Conservation (phyloP, 192 early-diverging fungal species). For the Backusella luteola region DNA sequence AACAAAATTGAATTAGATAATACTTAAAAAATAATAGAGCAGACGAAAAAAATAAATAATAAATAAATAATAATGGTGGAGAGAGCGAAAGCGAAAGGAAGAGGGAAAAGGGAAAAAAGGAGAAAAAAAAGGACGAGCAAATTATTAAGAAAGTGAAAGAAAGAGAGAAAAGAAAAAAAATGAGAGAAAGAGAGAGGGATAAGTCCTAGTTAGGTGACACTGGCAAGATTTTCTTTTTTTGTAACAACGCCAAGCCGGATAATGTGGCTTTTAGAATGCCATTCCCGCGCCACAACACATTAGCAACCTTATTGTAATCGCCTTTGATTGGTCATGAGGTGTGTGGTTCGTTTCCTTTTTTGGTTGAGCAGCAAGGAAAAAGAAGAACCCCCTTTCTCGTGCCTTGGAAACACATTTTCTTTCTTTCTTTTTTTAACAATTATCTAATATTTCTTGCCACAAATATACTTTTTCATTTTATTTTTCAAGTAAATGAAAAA, state of each 20-base stretch:
- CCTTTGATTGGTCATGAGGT: not conserved
- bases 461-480: not conserved
- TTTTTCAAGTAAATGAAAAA: not conserved
- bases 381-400: not conserved
- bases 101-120: not conserved
- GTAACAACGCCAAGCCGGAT: conserved; percentile 1
- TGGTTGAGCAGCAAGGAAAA: not conserved
- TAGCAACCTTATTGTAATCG: not conserved
- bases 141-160: not conserved
- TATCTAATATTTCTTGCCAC: not conserved
- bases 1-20: not conserved
- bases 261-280: not conserved
- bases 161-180: not conserved
- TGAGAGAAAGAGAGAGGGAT: not conserved
- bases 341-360: conserved; percentile 5
- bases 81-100: not conserved
- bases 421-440: not conserved
- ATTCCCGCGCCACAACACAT: not conserved
- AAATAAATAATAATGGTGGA: not conserved
- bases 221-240: conserved; percentile 1
- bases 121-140: not conserved
- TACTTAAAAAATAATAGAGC: not conserved
- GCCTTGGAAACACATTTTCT: not conserved
- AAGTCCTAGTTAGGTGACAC: not conserved
- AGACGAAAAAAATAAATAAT: not conserved